These are phyloP conservation scores for Candida adriatica DNA, from an alignment of 805 yeast genomes.

Conservation along the genomic window DNA sequence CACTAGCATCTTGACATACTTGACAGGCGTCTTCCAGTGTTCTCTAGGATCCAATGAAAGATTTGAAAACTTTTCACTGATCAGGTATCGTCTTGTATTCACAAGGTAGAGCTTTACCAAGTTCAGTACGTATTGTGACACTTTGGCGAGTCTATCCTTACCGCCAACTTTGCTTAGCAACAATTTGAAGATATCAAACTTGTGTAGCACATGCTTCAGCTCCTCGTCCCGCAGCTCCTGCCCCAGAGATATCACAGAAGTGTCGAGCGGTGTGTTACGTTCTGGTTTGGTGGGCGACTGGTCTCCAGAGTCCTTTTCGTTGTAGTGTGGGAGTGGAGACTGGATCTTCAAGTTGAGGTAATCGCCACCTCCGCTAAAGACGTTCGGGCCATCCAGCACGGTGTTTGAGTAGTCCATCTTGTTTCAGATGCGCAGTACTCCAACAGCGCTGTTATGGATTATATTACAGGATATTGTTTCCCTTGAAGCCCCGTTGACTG, in stretches of 20 bases:
- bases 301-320: slow-evolving; percentile 3
- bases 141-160: slow-evolving; percentile 65
- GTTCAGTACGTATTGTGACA: slow-evolving; percentile 52
- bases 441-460: background rate
- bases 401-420: slow-evolving; percentile 18
- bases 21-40: slow-evolving; percentile 20
- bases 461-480: too few species aligned
- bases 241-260: slow-evolving; percentile 7
- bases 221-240: slow-evolving; percentile 10
- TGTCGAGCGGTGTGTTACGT: slow-evolving; percentile 4
- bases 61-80: slow-evolving; percentile 23
- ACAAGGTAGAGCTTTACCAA: slow-evolving; percentile 41
- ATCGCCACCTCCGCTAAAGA: slow-evolving; percentile 12
- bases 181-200: slow-evolving; percentile 40
- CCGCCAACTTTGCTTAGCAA: slow-evolving; percentile 54
- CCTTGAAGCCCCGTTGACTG: too few species aligned
- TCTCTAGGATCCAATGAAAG: slow-evolving; percentile 23
- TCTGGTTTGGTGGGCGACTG: slow-evolving; percentile 10
- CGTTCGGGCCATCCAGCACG: slow-evolving; percentile 15
- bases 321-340: slow-evolving; percentile 20
- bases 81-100: slow-evolving; percentile 28
- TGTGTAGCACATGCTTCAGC: slow-evolving; percentile 7
- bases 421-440: too few species aligned
- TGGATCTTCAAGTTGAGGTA: slow-evolving; percentile 17
- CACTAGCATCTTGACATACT: slow-evolving; percentile 17